Base-by-base conservation (phyloP, 75 land plant genomes). In the Pinus albicaulis region DNA sequence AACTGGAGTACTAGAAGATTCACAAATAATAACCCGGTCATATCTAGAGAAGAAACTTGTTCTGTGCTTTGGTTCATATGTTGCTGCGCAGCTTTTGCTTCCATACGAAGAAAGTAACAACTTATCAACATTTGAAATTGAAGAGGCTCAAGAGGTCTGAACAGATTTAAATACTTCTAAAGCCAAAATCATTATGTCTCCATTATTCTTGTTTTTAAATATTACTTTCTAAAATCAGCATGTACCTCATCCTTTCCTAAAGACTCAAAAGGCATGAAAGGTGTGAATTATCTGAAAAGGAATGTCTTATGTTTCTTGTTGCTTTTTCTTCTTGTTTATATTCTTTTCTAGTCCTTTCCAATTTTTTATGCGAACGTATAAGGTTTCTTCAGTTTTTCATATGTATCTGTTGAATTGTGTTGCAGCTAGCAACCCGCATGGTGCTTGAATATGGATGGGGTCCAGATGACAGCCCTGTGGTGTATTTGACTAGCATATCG, bases 391-490 rank as follows among this genome's bases (percentile, higher is more conserved):
- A 10, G 53, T 48, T 10, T 48, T 48, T 12, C 53, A 10, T 48
- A 10, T 48, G 12, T 48, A 48, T 48, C 12, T 48, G 53, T 48
- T 48, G 53, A 48, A 48, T 10, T 48, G 11, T 48, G 53, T 69
- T 74, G 66, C 91, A 94, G 98, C 89, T 94, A 80, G 98, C 98
- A 10, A 86, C 93, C 11, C 64, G 80, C 56, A 97, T 97, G 99
- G 98, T 97, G 69, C 77, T 94, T 86, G 88, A 97, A 78, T 92
- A 84, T 84, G 99, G 99, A 12, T 97, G 99, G 99, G 90, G 90
- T 12, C 93, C 92, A 34, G 95, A 94, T 86, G 94, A 88, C 82
- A 89, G 88, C 82, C 88, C 83, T 36, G 76, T 88, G 59, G 82
- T 94, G 38, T 97, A 97, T 77, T 74, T 74, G 38, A 74, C 78